Conservation (phyloP, 495 filamentous ascomycete species). For the Xylaria scruposa region DNA sequence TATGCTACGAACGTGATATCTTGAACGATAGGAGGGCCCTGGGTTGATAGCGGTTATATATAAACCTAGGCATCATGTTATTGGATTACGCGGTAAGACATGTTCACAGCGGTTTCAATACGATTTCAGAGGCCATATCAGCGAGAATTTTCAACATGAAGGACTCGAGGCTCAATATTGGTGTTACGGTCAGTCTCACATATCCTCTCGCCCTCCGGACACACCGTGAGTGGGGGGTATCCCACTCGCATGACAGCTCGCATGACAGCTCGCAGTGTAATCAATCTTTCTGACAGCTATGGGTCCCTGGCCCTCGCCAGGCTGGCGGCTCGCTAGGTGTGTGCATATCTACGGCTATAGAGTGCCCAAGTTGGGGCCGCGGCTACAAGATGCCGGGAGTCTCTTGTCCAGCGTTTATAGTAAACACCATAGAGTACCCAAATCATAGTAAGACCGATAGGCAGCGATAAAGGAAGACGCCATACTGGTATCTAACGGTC, state of each 20-base stretch:
- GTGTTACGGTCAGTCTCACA: conserved; percentile 8
- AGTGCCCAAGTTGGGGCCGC: neutral
- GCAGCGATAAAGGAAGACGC: neutral
- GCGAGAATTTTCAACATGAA: neutral
- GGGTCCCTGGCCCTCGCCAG: neutral
- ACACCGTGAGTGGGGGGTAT: neutral
- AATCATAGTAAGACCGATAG: neutral
- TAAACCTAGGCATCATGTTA: too few species aligned
- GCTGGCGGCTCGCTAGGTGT: neutral
- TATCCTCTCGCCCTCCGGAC: neutral
- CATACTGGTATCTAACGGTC: neutral
- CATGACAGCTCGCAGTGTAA: neutral
- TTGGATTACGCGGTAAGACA: neutral
- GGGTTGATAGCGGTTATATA: neutral
- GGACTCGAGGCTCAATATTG: neutral
- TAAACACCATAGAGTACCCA: neutral
- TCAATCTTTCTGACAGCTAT: neutral
- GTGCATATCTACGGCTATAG: neutral
- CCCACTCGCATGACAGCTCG: neutral
- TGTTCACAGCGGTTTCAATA: neutral
- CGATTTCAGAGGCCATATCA: neutral
- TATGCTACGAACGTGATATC: neutral
- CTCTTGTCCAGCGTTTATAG: neutral
- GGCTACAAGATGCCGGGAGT: conserved; percentile 15
- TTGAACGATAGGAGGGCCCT: neutral